These are phyloP conservation scores for Phytophthora boehmeriae DNA, from an alignment of 352 stramenopile genomes.

Conservation along the genomic window DNA sequence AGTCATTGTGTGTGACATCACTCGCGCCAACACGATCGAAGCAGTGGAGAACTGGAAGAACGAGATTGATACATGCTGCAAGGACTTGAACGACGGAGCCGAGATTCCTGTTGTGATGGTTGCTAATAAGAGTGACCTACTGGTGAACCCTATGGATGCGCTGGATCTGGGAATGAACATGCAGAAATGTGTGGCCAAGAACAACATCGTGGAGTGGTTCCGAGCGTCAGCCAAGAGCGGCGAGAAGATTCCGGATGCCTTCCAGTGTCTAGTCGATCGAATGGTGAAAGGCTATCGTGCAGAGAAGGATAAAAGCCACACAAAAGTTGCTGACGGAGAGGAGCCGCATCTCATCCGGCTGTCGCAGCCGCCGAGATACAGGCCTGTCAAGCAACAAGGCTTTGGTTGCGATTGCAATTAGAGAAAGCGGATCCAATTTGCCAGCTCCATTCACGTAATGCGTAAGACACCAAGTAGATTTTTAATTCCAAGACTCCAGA, in stretches of 20 bases:
- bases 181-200: constrained; percentile 81
- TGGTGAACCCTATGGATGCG: constrained; percentile 67
- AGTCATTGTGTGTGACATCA: constrained; percentile 90
- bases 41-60: constrained; percentile 84
- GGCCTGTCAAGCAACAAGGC: constrained; percentile 27
- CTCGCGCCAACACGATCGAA: constrained; percentile 84
- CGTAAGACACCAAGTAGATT: background rate
- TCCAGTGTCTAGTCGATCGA: constrained; percentile 60
- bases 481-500: background rate
- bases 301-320: constrained; percentile 29
- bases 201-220: constrained; percentile 83
- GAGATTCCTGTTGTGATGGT: constrained; percentile 81
- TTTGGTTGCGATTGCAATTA: constrained; percentile 65
- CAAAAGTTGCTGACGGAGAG: constrained; percentile 1
- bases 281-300: constrained; percentile 62
- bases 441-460: background rate
- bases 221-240: constrained; percentile 75
- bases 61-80: constrained; percentile 74
- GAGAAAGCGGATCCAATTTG: constrained; percentile 8
- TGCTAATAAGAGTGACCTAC: constrained; percentile 88
- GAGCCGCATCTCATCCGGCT: constrained; percentile 51
- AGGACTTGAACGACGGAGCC: constrained; percentile 43
- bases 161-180: constrained; percentile 82
- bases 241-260: constrained; percentile 63
- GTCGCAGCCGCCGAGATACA: constrained; percentile 31